Conservation (phyloP, 164 flowering plant species). For the Akebia trifoliata region DNA sequence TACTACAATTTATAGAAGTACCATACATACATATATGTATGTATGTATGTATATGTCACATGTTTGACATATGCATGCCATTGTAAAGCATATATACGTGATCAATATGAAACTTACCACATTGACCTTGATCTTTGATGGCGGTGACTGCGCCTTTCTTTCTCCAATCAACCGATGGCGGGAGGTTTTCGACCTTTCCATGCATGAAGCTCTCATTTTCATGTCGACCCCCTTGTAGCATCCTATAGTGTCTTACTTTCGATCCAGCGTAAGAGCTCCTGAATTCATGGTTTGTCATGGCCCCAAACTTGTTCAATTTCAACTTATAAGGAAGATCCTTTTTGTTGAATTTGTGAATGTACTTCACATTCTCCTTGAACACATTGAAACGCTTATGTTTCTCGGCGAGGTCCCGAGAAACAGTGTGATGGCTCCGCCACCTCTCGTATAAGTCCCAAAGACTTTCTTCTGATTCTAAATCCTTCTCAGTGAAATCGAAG, state of each 20-base stretch:
- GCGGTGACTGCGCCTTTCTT: constrained; percentile 48
- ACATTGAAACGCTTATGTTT: constrained; percentile 62
- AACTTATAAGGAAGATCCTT: constrained; percentile 62
- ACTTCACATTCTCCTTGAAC: constrained; percentile 51
- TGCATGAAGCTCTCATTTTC: constrained; percentile 33
- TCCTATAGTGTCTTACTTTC: constrained; percentile 43
- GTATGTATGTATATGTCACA: no score
- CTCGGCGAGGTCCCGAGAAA: constrained; percentile 43
- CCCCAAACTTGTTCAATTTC: constrained; percentile 65
- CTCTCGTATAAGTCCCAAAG: constrained; percentile 62
- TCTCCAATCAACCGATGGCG: constrained; percentile 53
- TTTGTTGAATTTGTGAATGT: constrained; percentile 50
- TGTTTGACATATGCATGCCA: not conserved
- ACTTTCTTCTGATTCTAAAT: constrained; percentile 51
- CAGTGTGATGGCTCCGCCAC: constrained; percentile 66
- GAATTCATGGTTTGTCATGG: constrained; percentile 66
- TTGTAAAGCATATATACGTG: not conserved
- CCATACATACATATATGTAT: no score
- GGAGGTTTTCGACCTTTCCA: constrained; percentile 22
- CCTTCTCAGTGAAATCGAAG: constrained; percentile 54
- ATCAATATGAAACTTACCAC: constrained; percentile 33
- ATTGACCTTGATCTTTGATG: constrained; percentile 56
- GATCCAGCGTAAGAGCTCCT: constrained; percentile 37
- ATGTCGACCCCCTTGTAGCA: constrained; percentile 25
- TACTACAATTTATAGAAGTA: no score